Base-by-base conservation (phyloP, 139 green algal genomes). In the Picochlorum sp. region DNA sequence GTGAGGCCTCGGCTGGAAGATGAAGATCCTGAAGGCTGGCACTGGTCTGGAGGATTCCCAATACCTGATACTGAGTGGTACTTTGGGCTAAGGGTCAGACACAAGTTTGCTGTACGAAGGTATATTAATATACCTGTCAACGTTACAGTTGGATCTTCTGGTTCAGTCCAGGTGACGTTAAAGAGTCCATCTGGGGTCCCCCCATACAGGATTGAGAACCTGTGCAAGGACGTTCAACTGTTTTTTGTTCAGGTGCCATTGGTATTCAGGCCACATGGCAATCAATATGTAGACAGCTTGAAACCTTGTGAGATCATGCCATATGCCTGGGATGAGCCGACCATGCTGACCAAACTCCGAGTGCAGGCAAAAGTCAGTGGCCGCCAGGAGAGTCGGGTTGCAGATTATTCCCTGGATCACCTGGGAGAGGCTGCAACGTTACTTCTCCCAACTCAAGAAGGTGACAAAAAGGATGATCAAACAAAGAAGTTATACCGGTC, bases 241-340 rank as follows among this genome's bases (percentile, higher is more conserved):
- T 75, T 69, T 15, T 74, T 94, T 65, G 74, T 74, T 11, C 85
- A 91, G 69, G 47, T 54, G 16, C 71, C 65, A n/a, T 47, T 65
- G 9, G n/a, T 60, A 23, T 61, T 49, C 23, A 58, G 16, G 8
- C 2, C 11, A n/a, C 45, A 64, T 23, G 58, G 38, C 21, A 62
- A 34, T 0, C 28, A 64, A 7, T 70, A 69, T 45, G 47, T 82
- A 34, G 69, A 82, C 49, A 61, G 32, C 41, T 60, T 81, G 54
- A 51, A 58, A 32, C 67, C 57, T 16, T 69, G 79, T 20, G 54
- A 72, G 52, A 34, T 61, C 4, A 80, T 94, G 71, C 72, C 82
- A 4, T 96, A 90, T 65, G 89, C 89, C 1, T 96, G 88, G 86
- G 89, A 96, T 60, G 83, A 95, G 79, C 82, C 83, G 18, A 84